These are phyloP conservation scores for Wallemia mellicola DNA, from an alignment of 1,284 basidiomycete species.

Conservation along the genomic window DNA sequence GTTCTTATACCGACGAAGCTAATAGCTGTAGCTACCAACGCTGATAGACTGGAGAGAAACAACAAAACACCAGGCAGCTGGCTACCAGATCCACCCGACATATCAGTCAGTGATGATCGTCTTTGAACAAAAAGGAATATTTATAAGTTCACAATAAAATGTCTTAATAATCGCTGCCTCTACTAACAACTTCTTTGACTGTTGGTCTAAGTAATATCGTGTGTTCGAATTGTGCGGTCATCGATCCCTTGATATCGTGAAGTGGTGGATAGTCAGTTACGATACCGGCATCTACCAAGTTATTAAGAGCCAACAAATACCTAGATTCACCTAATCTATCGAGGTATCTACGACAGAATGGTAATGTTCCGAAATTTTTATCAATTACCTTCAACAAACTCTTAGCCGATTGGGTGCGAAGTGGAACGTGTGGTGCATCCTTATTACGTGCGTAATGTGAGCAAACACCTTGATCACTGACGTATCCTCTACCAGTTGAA, in stretches of 20 bases:
- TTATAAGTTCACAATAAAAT: no score
- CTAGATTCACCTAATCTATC: slow-evolving; percentile 81
- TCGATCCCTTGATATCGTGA: slow-evolving; percentile 29
- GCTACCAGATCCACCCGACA: slow-evolving; percentile 19
- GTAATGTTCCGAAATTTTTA: slow-evolving; percentile 76
- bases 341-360: slow-evolving; percentile 82
- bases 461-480: slow-evolving; percentile 75
- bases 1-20: background rate
- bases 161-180: slow-evolving; percentile 60
- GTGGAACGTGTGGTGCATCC: slow-evolving; percentile 35
- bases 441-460: slow-evolving; percentile 63
- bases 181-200: slow-evolving; percentile 75
- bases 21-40: slow-evolving; percentile 16
- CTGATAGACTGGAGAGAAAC: slow-evolving; percentile 28
- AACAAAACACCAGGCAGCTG: slow-evolving; percentile 25
- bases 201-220: slow-evolving; percentile 72
- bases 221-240: slow-evolving; percentile 92
- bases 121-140: no score
- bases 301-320: slow-evolving; percentile 74
- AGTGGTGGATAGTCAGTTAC: slow-evolving; percentile 89
- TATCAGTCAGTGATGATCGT: no score
- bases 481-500: slow-evolving; percentile 71
- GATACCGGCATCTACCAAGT: slow-evolving; percentile 60
- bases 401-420: slow-evolving; percentile 56
- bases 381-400: slow-evolving; percentile 63